Conservation (phyloP, 2,329 filamentous ascomycete species). For the Tolypocladium ophioglossoides region DNA sequence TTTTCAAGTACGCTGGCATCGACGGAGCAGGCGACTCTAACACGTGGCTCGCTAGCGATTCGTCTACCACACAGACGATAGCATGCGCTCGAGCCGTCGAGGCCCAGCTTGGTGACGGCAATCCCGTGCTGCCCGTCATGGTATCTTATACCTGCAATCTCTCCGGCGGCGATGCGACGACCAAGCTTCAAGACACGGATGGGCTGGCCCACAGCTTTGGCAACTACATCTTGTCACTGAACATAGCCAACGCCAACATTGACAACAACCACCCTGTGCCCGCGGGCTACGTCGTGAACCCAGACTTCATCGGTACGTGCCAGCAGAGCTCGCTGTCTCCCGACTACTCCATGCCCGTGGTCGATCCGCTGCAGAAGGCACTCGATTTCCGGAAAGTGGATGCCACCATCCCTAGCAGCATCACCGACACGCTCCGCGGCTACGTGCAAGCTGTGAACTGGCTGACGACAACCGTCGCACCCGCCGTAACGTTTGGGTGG, state of each 20-base stretch:
- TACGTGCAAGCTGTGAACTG: constrained; percentile 2
- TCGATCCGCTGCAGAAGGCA: neutral
- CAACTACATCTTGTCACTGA: constrained; percentile 1
- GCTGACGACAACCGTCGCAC: neutral
- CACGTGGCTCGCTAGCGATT: neutral
- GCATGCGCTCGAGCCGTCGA: neutral
- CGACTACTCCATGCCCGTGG: neutral
- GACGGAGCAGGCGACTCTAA: neutral
- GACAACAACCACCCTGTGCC: neutral
- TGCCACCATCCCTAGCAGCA: neutral
- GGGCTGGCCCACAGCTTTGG: neutral
- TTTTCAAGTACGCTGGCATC: constrained; percentile 1
- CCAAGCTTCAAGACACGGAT: neutral
- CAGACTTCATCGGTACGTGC: neutral
- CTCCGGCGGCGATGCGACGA: neutral
- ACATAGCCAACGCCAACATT: neutral
- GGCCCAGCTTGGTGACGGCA: neutral
- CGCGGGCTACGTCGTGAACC: neutral
- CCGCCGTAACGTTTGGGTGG: neutral
- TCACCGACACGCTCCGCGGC: neutral
- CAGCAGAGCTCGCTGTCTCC: neutral
- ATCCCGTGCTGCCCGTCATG: neutral
- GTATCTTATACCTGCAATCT: constrained; percentile 1
- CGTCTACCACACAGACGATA: neutral
- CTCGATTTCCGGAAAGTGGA: neutral